A percentile compares a stretch with the other conserved stretches of the same genome.
phyloP scores from a whole-genome alignment of 208 protist species.

The Phytomonas francai region DNA sequence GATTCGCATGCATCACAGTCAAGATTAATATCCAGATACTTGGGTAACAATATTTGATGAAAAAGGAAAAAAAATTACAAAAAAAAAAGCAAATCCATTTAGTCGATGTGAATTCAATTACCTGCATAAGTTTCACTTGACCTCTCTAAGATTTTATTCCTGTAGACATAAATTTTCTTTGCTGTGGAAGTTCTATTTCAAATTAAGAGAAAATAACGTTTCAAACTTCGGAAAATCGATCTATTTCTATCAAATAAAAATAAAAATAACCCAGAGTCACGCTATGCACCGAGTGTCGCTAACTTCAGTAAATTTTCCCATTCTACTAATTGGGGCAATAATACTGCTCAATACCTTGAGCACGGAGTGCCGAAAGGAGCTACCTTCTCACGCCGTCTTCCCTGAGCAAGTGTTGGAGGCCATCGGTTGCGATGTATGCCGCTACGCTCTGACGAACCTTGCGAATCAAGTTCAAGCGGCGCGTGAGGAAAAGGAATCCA shows the following conservation, averaged over 20 bases:
- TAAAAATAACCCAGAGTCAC: neutral
- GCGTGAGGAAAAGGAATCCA: constrained; percentile 13
- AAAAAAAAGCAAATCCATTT: no score
- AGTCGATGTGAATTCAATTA: neutral
- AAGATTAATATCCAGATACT: neutral
- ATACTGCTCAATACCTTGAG: neutral
- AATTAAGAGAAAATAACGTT: neutral
- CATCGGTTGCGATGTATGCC: constrained; percentile 55
- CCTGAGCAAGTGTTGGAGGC: constrained; percentile 34
- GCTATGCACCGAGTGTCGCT: neutral
- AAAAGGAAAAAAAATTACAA: neutral
- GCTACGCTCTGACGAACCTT: constrained; percentile 30
- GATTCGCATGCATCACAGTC: neutral
- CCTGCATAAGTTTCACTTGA: neutral
- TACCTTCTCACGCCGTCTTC: constrained; percentile 39
- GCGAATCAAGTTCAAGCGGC: constrained; percentile 23
- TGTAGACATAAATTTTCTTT: no score
- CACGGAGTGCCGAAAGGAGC: constrained; percentile 23
- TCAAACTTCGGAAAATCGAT: neutral
- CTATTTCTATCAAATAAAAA: neutral
- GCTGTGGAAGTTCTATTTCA: no score
- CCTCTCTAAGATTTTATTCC: neutral
- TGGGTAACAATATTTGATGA: neutral
- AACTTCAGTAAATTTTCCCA: neutral
- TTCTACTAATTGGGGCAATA: neutral